These are phyloP conservation scores for Trifolium fragiferum DNA, from an alignment of 306 rosid species.

Conservation along the genomic window DNA sequence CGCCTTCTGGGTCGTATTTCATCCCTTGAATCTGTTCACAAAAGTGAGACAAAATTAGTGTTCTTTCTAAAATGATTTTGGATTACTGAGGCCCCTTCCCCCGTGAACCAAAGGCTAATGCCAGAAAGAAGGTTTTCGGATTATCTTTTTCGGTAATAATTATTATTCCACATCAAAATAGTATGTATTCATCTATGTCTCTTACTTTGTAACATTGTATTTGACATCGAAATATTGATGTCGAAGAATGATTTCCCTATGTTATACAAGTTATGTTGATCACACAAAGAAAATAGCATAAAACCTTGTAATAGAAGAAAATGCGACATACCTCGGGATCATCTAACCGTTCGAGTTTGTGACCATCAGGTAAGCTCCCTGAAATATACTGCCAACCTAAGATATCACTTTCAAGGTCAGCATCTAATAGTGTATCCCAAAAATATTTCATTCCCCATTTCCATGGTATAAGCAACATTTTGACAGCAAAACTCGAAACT, in stretches of 20 bases:
- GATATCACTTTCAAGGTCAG: conserved; percentile 94
- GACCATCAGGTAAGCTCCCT: conserved; percentile 88
- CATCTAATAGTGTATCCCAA: conserved; percentile 99
- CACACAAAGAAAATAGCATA: background rate
- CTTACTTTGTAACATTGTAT: background rate
- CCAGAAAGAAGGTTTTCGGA: too few species aligned
- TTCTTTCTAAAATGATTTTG: background rate
- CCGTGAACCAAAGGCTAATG: too few species aligned
- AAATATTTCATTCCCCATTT: conserved; percentile 99
- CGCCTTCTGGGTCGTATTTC: conserved; percentile 83
- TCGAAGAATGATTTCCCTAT: too few species aligned
- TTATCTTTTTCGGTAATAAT: too few species aligned
- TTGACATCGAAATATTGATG: background rate
- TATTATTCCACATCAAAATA: too few species aligned
- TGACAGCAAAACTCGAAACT: conserved; percentile 93
- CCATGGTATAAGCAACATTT: conserved; percentile 98
- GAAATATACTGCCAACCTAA: conserved; percentile 99
- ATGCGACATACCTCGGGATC: background rate
- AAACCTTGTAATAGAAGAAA: background rate
- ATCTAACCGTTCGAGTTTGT: conserved; percentile 10
- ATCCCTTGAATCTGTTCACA: conserved; percentile 75
- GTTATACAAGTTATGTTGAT: too few species aligned
- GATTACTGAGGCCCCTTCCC: too few species aligned
- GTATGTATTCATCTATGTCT: too few species aligned
- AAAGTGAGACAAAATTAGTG: conserved; percentile 22